These are phyloP conservation scores for Epicoccum sorghinum DNA, from an alignment of 2,329 filamentous ascomycete species.

Conservation along the genomic window DNA sequence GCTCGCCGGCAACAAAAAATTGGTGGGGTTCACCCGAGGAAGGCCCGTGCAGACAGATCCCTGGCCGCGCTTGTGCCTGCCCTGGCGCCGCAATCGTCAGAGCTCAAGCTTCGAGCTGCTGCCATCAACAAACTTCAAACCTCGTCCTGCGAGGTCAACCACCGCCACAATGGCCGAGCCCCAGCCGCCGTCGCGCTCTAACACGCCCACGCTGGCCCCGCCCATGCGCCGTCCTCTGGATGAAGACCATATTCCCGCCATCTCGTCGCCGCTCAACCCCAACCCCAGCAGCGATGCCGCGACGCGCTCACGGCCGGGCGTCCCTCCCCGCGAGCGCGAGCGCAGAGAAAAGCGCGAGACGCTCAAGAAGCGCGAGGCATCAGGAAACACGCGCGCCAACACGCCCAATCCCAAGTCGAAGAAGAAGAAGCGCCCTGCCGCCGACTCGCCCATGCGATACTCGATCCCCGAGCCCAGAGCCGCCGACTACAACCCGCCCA, in stretches of 20 bases:
- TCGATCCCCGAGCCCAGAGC: constrained; percentile 55
- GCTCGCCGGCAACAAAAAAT: background rate
- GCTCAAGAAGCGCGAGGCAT: constrained; percentile 60
- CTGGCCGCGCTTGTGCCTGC: too few species aligned
- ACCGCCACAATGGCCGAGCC: constrained; percentile 41
- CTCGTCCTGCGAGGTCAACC: too few species aligned
- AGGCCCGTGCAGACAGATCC: background rate
- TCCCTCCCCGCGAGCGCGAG: constrained; percentile 48
- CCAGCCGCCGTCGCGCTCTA: constrained; percentile 42
- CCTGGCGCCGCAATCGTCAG: background rate
- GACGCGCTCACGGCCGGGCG: constrained; percentile 50
- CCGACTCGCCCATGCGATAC: constrained; percentile 58
- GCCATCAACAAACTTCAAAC: too few species aligned
- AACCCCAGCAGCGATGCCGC: constrained; percentile 55
- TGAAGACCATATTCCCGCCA: constrained; percentile 71
- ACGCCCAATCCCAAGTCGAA: constrained; percentile 50
- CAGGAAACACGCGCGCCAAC: constrained; percentile 45
- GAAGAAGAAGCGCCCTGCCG: constrained; percentile 43
- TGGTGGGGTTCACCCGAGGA: background rate
- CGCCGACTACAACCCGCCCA: constrained; percentile 57
- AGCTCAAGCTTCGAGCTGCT: background rate
- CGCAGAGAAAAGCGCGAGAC: constrained; percentile 60
- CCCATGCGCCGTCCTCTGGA: constrained; percentile 71
- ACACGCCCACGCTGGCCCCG: constrained; percentile 42
- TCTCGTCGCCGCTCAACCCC: constrained; percentile 76